phyloP scores from a whole-genome alignment of 495 filamentous ascomycete genomes.

The Tuber indicum region DNA sequence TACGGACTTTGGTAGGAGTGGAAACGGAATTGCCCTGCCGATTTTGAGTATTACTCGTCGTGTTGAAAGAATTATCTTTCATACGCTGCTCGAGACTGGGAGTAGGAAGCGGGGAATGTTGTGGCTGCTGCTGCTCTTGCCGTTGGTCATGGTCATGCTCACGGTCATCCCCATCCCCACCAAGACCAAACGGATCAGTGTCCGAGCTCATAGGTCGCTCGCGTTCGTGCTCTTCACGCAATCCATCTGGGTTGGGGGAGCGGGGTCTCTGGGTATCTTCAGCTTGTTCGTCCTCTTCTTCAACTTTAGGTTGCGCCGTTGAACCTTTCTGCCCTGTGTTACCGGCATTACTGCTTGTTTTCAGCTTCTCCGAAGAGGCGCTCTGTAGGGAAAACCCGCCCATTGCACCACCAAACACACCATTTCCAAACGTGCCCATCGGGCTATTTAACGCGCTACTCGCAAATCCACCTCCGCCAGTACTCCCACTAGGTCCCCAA shows the following conservation, averaged over 20 bases:
- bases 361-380: slow-evolving; percentile 35
- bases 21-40: slow-evolving; percentile 40
- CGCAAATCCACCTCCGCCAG: slow-evolving; percentile 27
- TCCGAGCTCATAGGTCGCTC: slow-evolving; percentile 57
- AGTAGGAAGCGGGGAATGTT: slow-evolving; percentile 42
- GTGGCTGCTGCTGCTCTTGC: slow-evolving; percentile 42
- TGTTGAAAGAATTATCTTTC: slow-evolving; percentile 47
- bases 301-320: slow-evolving; percentile 42
- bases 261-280: slow-evolving; percentile 48
- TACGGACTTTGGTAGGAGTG: slow-evolving; percentile 40
- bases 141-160: slow-evolving; percentile 49
- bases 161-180: slow-evolving; percentile 58
- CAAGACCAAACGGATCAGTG: slow-evolving; percentile 66
- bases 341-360: slow-evolving; percentile 22
- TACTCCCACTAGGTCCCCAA: slow-evolving; percentile 27
- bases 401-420: slow-evolving; percentile 40
- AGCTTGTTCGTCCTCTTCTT: slow-evolving; percentile 36
- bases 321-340: slow-evolving; percentile 40
- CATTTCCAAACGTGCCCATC: slow-evolving; percentile 41
- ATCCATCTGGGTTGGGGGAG: slow-evolving; percentile 41
- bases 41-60: slow-evolving; percentile 42
- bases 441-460: slow-evolving; percentile 38
- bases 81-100: slow-evolving; percentile 55
- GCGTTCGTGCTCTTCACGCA: slow-evolving; percentile 48
- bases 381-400: slow-evolving; percentile 41